These are phyloP conservation scores for Aspergillus eucalypticola DNA, from an alignment of 2,329 filamentous ascomycete genomes.

Conservation along the genomic window DNA sequence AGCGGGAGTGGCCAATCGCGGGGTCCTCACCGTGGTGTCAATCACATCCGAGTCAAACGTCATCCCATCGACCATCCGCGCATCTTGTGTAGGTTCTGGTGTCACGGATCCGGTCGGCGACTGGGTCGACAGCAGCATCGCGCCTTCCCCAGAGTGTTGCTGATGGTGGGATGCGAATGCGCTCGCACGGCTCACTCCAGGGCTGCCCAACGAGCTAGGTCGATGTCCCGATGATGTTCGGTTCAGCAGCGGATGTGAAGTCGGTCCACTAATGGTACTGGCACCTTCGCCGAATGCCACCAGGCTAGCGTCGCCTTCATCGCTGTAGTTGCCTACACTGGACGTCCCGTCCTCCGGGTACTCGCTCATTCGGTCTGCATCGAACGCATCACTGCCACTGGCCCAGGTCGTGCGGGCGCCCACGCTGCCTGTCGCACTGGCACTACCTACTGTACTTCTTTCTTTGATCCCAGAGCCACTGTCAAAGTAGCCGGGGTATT, in stretches of 20 bases:
- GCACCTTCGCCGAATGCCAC: constrained; percentile 94
- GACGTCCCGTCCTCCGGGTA: constrained; percentile 67
- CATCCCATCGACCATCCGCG: constrained; percentile 67
- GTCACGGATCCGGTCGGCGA: constrained; percentile 39
- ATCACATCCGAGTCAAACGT: constrained; percentile 63
- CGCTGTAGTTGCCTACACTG: constrained; percentile 76
- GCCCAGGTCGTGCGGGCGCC: constrained; percentile 70
- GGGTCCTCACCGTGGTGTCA: constrained; percentile 64
- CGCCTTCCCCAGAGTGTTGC: constrained; percentile 38
- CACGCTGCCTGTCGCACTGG: constrained; percentile 75
- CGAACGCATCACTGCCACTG: constrained; percentile 62
- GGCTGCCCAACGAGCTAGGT: constrained; percentile 44
- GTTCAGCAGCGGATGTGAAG: constrained; percentile 57
- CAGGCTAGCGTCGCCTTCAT: constrained; percentile 78
- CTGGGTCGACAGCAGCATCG: constrained; percentile 40
- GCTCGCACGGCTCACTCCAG: constrained; percentile 37
- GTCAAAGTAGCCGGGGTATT: constrained; percentile 75
- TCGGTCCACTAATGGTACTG: constrained; percentile 78
- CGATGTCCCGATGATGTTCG: constrained; percentile 37
- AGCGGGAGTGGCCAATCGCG: constrained; percentile 50
- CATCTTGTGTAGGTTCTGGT: constrained; percentile 53
- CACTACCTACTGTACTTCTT: constrained; percentile 86
- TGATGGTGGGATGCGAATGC: constrained; percentile 26
- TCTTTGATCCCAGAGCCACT: constrained; percentile 71
- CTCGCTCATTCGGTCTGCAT: constrained; percentile 58